Conservation (phyloP, 768 basidiomycete species). For the Phanerochaete sordida region DNA sequence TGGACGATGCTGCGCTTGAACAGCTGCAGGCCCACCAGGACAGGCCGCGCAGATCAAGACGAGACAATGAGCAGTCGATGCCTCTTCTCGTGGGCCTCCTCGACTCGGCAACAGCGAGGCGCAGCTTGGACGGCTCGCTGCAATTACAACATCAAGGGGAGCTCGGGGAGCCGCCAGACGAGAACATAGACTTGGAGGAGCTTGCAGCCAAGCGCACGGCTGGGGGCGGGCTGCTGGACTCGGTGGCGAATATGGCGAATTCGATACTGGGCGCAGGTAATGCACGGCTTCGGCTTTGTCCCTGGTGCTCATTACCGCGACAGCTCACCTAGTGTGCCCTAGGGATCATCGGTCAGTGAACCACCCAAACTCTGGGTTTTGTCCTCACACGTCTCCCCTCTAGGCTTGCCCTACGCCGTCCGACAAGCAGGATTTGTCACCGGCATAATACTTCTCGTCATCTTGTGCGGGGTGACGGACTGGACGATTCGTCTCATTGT, state of each 20-base stretch:
- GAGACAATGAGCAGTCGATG: conserved; percentile 52
- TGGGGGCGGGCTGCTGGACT: conserved; percentile 75
- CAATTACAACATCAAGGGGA: conserved; percentile 37
- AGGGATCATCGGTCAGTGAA: conserved; percentile 68
- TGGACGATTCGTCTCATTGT: conserved; percentile 98
- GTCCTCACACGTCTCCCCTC: neutral
- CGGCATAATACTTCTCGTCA: conserved; percentile 77
- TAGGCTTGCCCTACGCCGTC: conserved; percentile 91
- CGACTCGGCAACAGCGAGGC: conserved; percentile 54
- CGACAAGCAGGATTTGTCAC: conserved; percentile 92
- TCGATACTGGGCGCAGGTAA: conserved; percentile 91
- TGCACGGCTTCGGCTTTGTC: conserved; percentile 19
- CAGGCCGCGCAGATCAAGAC: conserved; percentile 24
- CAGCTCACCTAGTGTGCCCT: conserved; percentile 4
- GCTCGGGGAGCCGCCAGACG: conserved; percentile 15
- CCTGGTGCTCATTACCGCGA: conserved; percentile 1
- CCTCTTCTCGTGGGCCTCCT: conserved; percentile 80
- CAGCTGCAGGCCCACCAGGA: conserved; percentile 31
- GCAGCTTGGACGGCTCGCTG: conserved; percentile 54
- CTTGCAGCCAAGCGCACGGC: conserved; percentile 61
- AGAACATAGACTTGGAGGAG: conserved; percentile 64
- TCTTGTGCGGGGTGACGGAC: conserved; percentile 83
- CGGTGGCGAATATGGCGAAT: conserved; percentile 93
- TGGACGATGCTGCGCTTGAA: conserved; percentile 48
- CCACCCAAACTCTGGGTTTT: neutral